Evolutionary conservation across 495 filamentous ascomycete genomes (phyloP), one percentile per base, ranked within the genome.

Genomic region (Penicillium argentinense): DNA sequence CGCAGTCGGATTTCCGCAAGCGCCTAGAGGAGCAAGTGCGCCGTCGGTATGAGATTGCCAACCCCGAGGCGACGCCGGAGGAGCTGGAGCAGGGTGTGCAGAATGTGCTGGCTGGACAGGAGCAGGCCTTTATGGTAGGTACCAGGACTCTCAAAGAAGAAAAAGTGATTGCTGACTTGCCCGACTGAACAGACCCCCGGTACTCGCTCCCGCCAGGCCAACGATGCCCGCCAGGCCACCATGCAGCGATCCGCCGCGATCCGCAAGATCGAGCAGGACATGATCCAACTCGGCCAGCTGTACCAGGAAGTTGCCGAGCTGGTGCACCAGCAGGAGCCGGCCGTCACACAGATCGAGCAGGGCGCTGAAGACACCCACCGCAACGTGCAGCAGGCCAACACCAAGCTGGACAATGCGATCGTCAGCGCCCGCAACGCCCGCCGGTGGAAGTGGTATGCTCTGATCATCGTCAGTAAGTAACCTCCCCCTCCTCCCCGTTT

Each of bases 401-500:
- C 79, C 42, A 79, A 97, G 69, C 81, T 97, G 27, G 81, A 73
- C 33, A 75, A 75, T 13, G 95, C 91, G 12, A 84, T 95, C 37
- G 72, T 72, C 24, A 95, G 86, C 50, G 91, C 95, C n/a, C 71
- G 83, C 56, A 78, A 79, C 40, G 83, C 86, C 26, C 80, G 88
- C 51, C 87, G 83, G 73, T 97, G 95, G 90, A 98, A 97, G 87
- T 98, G 93, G 93, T 92, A 88, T 60, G 96, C 91, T 69, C 67
- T 97, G 61, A 79, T 86, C 56, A 87, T 97, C 53, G 61, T 78
- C 51, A 73, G 88, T 91, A 82, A 71, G 86, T 88, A 36, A 14
- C 4, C 36, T 8, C 45, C 27, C 14, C 32, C 27, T 12, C 4
- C 38, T 18, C 16, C 30, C 12, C 3, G 3, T 4, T 19, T 8